Evolutionary conservation across 768 basidiomycete species (phyloP), one percentile per base, ranked within the genome.

Genomic region (Hebeloma cylindrosporum): DNA sequence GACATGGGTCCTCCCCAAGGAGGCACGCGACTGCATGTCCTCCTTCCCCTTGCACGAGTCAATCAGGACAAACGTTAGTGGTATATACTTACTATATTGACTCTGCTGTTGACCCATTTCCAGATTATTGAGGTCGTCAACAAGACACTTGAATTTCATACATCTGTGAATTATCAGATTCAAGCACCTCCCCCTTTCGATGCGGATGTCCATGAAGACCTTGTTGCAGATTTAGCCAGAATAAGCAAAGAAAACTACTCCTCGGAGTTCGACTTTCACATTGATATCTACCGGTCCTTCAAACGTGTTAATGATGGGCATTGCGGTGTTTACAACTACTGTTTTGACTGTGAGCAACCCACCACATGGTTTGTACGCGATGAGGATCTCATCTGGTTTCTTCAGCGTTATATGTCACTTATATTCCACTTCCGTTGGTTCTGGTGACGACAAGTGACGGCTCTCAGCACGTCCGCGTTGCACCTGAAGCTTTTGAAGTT

Each of bases 271-370:
- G 74, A 78, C 49, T 67, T 80, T 30, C 80, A 82, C 55, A 51
- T 79, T 23, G 79, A 79, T 51, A 58, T 82, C 9, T 79, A 73
- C 25, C 65, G 70, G 13, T 66, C 80, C 1, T 66, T 81, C 46
- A 79, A 78, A 54, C 66, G 75, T 7, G 64, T 79, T 25, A 75
- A 78, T 46, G 81, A 83, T 52, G 80, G 80, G 0, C 81, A 82
- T 55, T 78, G 76, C 55, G 70, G 56, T 43, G 56, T 57, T 17
- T 57, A 54, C 43, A 57, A 57, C 44, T 50, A 50, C 34, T 57
- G 56, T 21, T 57, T 54, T 33, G 56, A 57, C 40, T 53, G 56
- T 57, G 31, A 54, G 49, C 32, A n/a, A n/a, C n/a, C n/a, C n/a
- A n/a, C 22, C 35, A 14, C n/a, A 28, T 31, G 8, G 28, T 23